Conservation (phyloP, 805 yeast species). For the Cyberlindnera mycetangii region DNA sequence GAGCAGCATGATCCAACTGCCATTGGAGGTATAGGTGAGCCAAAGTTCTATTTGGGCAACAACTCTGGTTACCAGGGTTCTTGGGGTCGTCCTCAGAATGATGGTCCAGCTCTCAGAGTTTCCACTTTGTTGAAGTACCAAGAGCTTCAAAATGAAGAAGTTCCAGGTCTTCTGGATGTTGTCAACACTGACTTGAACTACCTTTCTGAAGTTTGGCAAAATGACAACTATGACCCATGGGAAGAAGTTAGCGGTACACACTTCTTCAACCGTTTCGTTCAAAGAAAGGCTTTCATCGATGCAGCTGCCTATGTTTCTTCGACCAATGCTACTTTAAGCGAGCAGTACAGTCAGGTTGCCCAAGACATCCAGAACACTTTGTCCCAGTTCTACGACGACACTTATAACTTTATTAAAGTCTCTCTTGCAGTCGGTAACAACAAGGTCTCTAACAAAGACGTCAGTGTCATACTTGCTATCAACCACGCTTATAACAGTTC, state of each 20-base stretch:
- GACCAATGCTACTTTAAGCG: background rate
- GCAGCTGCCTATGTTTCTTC: background rate
- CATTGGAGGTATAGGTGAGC: slow-evolving; percentile 5
- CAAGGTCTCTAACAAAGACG: slow-evolving; percentile 1
- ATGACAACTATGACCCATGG: slow-evolving; percentile 5
- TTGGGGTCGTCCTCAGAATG: slow-evolving; percentile 8
- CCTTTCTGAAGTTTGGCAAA: background rate
- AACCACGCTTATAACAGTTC: slow-evolving; percentile 1
- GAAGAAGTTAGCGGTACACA: slow-evolving; percentile 7
- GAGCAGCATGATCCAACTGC: slow-evolving; percentile 7
- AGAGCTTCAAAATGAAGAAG: background rate
- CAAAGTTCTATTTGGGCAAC: slow-evolving; percentile 4
- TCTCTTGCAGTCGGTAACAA: background rate
- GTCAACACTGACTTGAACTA: slow-evolving; percentile 4
- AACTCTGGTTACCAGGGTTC: slow-evolving; percentile 4
- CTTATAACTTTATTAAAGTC: slow-evolving; percentile 2
- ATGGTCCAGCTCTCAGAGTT: slow-evolving; percentile 7
- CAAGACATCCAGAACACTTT: background rate
- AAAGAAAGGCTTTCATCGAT: slow-evolving; percentile 7
- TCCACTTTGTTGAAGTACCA: slow-evolving; percentile 3
- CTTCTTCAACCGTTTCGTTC: slow-evolving; percentile 7
- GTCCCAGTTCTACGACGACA: slow-evolving; percentile 4
- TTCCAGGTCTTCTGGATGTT: background rate
- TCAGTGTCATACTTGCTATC: slow-evolving; percentile 1
- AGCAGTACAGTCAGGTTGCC: background rate